Evolutionary conservation across 805 yeast genomes (phyloP), one percentile per base, ranked within the genome.

Genomic region (Geotrichum ghanense): DNA sequence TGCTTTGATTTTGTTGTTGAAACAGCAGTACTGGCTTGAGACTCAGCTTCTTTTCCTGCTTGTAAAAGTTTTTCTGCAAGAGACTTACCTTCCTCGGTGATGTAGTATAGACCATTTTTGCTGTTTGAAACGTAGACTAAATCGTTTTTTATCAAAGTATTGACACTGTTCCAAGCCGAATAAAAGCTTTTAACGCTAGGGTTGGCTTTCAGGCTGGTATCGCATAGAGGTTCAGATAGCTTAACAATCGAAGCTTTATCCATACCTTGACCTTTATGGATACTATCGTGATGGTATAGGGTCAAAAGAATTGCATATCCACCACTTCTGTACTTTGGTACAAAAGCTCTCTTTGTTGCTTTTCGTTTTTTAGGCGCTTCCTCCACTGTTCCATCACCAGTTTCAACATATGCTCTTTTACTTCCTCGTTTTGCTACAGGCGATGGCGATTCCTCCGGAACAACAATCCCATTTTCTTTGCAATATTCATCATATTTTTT

Each of bases 291-390:
- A 41, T 75, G 68, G 44, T 70, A 64, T 2, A 88, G 63, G 0
- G 80, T 79, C 17, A 86, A 50, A 17, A 88, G 55, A 6, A 88
- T 82, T 0, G 92, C 95, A 65, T 84, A 89, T 0, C 84, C 94
- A 1, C 96, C 96, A 0, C 92, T 78, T 27, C 89, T 65, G 50
- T 78, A 76, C 43, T 69, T 71, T 0, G 97, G 97, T 0, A 87
- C 71, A 60, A 83, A 87, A 31, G 63, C 68, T 41, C 63, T 59
- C 52, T 55, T n/a, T 5, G 16, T 48, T 46, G 26, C 48, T 45
- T 42, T 48, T 58, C 44, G 43, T 50, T 50, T 48, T 19, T 31
- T 37, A 23, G 19, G 20, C 25, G 22, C 21, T 21, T 17, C 34
- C 40, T 9, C 17, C 25, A 31, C 31, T 14, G 49, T 42, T 2